phyloP scores from a whole-genome alignment of 225 moss, liverwort and hornwort genomes.

The Bryum argenteum region DNA sequence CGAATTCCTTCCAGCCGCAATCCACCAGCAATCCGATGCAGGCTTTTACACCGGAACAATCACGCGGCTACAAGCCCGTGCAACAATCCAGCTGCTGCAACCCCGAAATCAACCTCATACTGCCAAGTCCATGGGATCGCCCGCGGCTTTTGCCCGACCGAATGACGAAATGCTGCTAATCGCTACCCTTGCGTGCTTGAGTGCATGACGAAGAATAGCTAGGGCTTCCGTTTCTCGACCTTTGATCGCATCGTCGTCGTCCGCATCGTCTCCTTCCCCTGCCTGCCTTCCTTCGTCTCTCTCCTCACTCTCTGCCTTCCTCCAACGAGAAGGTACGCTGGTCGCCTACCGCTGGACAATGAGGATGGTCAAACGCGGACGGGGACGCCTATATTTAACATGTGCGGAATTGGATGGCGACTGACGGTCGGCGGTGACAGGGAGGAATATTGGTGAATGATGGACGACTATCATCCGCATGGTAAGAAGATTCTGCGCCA shows the following conservation, averaged over 20 bases:
- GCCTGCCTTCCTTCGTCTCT: not conserved
- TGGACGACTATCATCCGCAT: constrained; percentile 7
- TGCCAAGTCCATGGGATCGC: constrained; percentile 28
- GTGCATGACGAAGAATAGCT: constrained; percentile 25
- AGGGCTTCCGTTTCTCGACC: constrained; percentile 38
- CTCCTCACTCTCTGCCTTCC: not conserved
- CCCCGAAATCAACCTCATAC: constrained; percentile 27
- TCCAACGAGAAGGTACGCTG: too few relatives aligned
- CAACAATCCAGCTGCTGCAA: constrained; percentile 39
- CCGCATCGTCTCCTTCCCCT: constrained; percentile 4
- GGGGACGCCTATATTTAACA: constrained; percentile 1
- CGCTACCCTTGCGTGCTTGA: not conserved
- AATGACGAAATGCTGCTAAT: constrained; percentile 11
- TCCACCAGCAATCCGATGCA: constrained; percentile 1
- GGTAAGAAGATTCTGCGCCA: not conserved
- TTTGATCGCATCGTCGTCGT: constrained; percentile 23
- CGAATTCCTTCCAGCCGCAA: constrained; percentile 16
- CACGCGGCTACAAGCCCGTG: constrained; percentile 17
- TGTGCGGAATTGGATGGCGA: not conserved
- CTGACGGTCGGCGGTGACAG: not conserved
- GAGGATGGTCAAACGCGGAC: not conserved
- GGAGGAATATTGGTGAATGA: not conserved
- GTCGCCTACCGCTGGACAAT: constrained; percentile 21
- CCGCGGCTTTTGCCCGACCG: not conserved
- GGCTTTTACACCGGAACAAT: constrained; percentile 18